Conservation (phyloP, 345 rosid genomes). For the Adansonia digitata region DNA sequence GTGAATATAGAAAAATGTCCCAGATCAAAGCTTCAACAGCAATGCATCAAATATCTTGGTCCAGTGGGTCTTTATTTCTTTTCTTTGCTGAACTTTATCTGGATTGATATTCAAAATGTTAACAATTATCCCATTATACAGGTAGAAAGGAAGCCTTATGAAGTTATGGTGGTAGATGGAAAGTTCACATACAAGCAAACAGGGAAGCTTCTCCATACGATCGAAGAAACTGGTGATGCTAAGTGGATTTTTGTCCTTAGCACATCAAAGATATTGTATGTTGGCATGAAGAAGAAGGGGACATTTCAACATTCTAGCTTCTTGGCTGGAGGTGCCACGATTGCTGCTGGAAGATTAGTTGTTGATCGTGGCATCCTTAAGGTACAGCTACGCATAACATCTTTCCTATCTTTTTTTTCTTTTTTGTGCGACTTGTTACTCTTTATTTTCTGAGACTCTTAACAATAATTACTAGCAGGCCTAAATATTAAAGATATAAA, state of each 20-base stretch:
- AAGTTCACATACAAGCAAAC: constrained; percentile 57
- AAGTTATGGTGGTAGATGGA: constrained; percentile 65
- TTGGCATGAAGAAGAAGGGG: constrained; percentile 55
- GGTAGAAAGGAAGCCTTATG: constrained; percentile 82
- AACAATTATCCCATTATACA: constrained; percentile 26
- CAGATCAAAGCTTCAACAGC: constrained; percentile 70
- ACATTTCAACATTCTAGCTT: constrained; percentile 67
- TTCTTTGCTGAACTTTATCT: not conserved
- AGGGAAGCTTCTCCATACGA: constrained; percentile 54
- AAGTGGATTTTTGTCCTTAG: constrained; percentile 90
- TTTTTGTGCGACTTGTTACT: not conserved
- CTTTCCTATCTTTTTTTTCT: not conserved
- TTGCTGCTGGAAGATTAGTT: constrained; percentile 54
- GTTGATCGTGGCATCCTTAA: constrained; percentile 44
- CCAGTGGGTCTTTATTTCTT: not conserved
- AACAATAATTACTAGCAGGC: too few relatives aligned
- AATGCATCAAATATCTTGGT: constrained; percentile 91
- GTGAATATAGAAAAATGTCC: constrained; percentile 73
- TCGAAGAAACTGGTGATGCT: constrained; percentile 22
- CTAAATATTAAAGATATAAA: too few relatives aligned
- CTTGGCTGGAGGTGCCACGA: constrained; percentile 67
- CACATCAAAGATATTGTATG: constrained; percentile 50
- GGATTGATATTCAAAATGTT: not conserved
- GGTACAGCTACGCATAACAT: constrained; percentile 22
- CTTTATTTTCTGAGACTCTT: not conserved